Evolutionary conservation across 2,329 filamentous ascomycete species (phyloP).

Genomic region (Cercospora zeae-maydis): DNA sequence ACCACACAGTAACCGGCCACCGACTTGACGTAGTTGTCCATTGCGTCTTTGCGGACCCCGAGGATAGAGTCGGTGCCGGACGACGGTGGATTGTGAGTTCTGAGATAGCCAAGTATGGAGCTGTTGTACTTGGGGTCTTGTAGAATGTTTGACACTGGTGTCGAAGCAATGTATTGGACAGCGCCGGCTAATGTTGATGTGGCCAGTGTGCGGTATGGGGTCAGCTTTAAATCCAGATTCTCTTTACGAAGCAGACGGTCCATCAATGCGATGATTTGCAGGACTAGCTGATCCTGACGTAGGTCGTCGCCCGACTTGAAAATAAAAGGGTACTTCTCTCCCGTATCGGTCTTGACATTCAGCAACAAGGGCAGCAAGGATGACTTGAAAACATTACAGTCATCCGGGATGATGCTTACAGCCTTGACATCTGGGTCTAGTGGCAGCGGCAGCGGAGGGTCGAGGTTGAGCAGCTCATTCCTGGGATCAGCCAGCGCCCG

Average conservation of each 20-base stretch:
- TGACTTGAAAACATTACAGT: conserved; percentile 92
- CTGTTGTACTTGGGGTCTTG: conserved; percentile 69
- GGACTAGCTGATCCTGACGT: conserved; percentile 93
- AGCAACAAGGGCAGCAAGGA: conserved; percentile 87
- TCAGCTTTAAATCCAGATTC: conserved; percentile 90
- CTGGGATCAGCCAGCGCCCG: conserved; percentile 80
- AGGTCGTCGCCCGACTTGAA: conserved; percentile 93
- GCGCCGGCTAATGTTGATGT: conserved; percentile 86
- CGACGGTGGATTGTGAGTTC: conserved; percentile 83
- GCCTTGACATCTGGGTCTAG: conserved; percentile 80
- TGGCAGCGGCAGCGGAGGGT: conserved; percentile 81
- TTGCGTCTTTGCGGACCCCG: conserved; percentile 82
- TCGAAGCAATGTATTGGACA: conserved; percentile 83
- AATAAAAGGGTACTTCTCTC: conserved; percentile 80
- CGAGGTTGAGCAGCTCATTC: conserved; percentile 79
- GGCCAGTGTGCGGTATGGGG: conserved; percentile 92
- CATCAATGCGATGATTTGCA: conserved; percentile 97
- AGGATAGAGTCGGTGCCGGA: conserved; percentile 69
- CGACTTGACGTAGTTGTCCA: conserved; percentile 93
- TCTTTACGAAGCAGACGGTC: conserved; percentile 92
- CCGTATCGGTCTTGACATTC: conserved; percentile 77
- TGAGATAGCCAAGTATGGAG: conserved; percentile 73
- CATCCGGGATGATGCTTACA: conserved; percentile 74
- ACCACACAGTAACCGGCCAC: conserved; percentile 98
- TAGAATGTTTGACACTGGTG: conserved; percentile 73